These are phyloP conservation scores for Citrus maxima DNA, from an alignment of 345 rosid genomes.

Conservation along the genomic window DNA sequence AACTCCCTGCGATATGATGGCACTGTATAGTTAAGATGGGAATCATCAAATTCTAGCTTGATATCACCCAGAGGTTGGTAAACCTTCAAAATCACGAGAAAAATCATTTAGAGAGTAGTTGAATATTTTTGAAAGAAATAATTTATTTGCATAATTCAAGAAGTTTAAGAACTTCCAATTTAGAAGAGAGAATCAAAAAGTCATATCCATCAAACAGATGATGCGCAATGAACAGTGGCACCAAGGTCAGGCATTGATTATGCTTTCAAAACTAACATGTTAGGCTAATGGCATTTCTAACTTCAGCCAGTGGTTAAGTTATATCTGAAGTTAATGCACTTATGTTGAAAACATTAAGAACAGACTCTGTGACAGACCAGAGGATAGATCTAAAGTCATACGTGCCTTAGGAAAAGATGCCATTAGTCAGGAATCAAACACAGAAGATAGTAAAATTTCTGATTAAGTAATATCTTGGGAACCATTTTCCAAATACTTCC, in stretches of 20 bases:
- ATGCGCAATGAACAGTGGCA: background rate
- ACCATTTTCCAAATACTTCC: background rate
- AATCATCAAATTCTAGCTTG: slow-evolving; percentile 69
- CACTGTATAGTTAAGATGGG: slow-evolving; percentile 59
- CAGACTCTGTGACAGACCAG: background rate
- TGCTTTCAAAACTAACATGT: background rate
- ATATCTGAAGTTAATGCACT: background rate
- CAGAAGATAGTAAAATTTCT: background rate
- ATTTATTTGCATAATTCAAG: background rate
- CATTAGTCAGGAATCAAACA: background rate
- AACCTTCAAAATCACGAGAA: slow-evolving; percentile 44
- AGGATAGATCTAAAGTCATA: background rate
- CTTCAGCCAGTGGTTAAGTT: background rate
- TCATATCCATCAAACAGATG: background rate
- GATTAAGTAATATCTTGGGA: background rate
- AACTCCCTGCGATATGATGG: slow-evolving; percentile 69
- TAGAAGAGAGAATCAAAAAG: background rate
- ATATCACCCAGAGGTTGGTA: slow-evolving; percentile 87
- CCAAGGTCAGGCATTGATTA: background rate
- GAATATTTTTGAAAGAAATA: background rate
- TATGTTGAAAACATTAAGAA: background rate
- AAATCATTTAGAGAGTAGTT: background rate
- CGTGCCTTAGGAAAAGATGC: background rate
- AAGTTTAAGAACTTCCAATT: background rate
- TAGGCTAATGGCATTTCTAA: background rate